Evolutionary conservation across 208 protist genomes (phyloP), one percentile per base, ranked within the genome.

Genomic region (Leishmania martiniquensis): DNA sequence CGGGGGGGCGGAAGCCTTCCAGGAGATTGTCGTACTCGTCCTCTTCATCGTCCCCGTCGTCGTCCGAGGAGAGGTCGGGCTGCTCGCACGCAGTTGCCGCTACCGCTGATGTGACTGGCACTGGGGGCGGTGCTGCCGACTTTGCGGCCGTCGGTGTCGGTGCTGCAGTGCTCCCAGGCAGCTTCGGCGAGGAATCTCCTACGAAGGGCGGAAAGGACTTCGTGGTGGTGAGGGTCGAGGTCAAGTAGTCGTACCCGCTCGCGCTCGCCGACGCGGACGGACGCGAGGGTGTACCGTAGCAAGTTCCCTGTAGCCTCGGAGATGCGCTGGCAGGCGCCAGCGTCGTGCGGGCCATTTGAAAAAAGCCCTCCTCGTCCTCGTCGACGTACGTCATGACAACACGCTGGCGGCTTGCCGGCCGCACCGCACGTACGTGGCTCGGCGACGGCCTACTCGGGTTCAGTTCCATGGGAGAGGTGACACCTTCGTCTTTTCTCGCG

Each of bases 1-100:
- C 78, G 20, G 71, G 59, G 15, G 88, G 88, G 47, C 76, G 77
- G 80, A 92, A 92, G 65, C 85, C 85, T 45, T 82, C 78, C 32
- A 89, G 76, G 42, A 86, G 57, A n/a, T 59, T 74, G 25, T 85
- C 81, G 17, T 86, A 72, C 4, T 87, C 81, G 1, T 85, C 78
- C 4, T 84, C 73, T 12, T 75, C 76, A 34, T 81, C 71, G 39
- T 72, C 66, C 17, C 32, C 37, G 44, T 70, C n/a, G 44, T 70
- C 65, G 44, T 83, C 71, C 32, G 83, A 82, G 9, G 70, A 65
- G 20, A 71, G 55, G 7, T 66, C 66, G 51, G 72, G n/a, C 59
- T 72, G 52, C 12, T 10, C 9, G 25, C n/a, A 7, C 29, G 45
- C 29, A 10, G 45, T 42, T 9, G 42, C 45, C 9, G 69, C 42